Percentiles rank a stretch among this genome's conserved stretches.
Evolutionary conservation across 306 rosid species (phyloP).

Genomic region (Quercus parvula): DNA sequence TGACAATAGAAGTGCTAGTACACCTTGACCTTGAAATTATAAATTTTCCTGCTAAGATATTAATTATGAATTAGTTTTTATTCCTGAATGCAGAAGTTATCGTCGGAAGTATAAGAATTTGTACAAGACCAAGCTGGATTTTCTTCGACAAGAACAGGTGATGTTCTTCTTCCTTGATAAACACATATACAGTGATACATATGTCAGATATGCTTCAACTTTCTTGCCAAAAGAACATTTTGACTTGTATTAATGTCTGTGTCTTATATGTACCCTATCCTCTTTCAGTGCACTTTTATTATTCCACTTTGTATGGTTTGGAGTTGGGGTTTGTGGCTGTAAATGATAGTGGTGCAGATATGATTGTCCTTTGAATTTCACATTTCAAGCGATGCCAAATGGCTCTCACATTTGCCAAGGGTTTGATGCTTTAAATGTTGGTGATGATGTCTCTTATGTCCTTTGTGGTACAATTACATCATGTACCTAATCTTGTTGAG

Average conservation of each 20-base stretch:
- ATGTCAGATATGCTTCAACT: neutral
- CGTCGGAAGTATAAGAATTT: conserved; percentile 72
- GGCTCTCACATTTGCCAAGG: neutral
- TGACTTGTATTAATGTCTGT: neutral
- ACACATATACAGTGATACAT: neutral
- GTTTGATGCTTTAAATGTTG: neutral
- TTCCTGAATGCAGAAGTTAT: conserved; percentile 54
- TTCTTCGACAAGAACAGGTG: conserved; percentile 85
- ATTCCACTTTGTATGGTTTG: neutral
- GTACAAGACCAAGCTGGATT: conserved; percentile 78
- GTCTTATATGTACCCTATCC: neutral
- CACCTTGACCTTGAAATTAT: neutral
- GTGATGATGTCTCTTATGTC: neutral
- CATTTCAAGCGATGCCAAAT: neutral
- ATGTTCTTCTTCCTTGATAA: conserved; percentile 2
- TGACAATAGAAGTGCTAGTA: neutral
- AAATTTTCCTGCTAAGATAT: neutral
- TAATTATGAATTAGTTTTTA: neutral
- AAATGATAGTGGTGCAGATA: neutral
- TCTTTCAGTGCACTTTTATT: neutral
- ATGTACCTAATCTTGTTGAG: neutral
- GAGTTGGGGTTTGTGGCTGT: neutral
- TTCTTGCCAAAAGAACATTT: neutral
- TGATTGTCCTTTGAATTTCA: neutral
- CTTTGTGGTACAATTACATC: neutral